A percentile compares a stretch with the other conserved stretches of the same genome.
Evolutionary conservation across 2,329 filamentous ascomycete genomes (phyloP).

Genomic region (Trichoderma hamatum): DNA sequence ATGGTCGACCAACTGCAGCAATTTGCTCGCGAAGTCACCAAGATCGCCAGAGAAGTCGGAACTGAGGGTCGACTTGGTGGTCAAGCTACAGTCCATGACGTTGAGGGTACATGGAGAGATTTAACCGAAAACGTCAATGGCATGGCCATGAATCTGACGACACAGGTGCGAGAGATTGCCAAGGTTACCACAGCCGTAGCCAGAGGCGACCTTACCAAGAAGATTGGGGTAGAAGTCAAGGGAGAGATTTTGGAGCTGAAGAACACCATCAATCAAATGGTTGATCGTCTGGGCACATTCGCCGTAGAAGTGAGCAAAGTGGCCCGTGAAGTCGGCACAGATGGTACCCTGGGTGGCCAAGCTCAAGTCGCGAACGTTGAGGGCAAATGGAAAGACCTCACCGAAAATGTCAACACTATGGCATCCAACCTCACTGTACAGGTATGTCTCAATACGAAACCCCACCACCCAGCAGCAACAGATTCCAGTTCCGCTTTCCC

Average conservation of each 20-base stretch:
- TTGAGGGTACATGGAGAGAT: conserved; percentile 96
- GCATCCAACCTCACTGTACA: conserved; percentile 68
- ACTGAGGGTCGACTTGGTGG: conserved; percentile 93
- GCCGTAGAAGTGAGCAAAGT: conserved; percentile 96
- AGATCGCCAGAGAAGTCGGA: conserved; percentile 93
- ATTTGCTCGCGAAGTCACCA: conserved; percentile 95
- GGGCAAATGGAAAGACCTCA: conserved; percentile 97
- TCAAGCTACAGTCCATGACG: conserved; percentile 93
- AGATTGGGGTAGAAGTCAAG: conserved; percentile 90
- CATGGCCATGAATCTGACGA: conserved; percentile 98
- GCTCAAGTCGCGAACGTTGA: conserved; percentile 93
- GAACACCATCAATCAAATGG: conserved; percentile 98
- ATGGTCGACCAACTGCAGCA: conserved; percentile 99
- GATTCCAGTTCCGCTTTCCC: not conserved
- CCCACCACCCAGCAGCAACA: no score
- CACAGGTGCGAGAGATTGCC: conserved; percentile 96
- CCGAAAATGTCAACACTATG: conserved; percentile 84
- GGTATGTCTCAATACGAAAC: conserved; percentile 42
- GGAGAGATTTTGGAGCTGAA: conserved; percentile 96
- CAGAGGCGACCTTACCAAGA: conserved; percentile 90
- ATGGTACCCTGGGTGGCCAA: conserved; percentile 91
- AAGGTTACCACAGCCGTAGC: conserved; percentile 96
- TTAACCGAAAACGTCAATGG: conserved; percentile 95
- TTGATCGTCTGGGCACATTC: conserved; percentile 93
- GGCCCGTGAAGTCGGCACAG: conserved; percentile 92